Percentiles rank a stretch among this genome's conserved stretches.
Conservation (phyloP, 768 basidiomycete species). For the Mycena indigotica region DNA sequence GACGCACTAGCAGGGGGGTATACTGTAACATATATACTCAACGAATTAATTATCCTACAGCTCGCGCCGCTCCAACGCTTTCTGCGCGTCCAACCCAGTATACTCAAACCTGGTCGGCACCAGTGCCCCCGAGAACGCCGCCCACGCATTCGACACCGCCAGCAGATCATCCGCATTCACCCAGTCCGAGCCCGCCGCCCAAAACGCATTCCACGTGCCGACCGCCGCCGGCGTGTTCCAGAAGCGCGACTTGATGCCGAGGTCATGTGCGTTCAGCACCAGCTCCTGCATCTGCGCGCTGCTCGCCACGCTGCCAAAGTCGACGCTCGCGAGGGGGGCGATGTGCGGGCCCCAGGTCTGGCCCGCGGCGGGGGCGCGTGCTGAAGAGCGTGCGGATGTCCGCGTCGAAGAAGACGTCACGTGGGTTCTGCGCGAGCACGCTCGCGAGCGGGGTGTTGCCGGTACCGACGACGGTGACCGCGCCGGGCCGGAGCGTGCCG, state of each 20-base stretch:
- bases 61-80: no score
- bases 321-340: slow-evolving; percentile 29
- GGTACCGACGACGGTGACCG: slow-evolving; percentile 28
- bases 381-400: slow-evolving; percentile 23
- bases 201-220: slow-evolving; percentile 25
- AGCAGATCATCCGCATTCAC: slow-evolving; percentile 31
- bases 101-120: not conserved
- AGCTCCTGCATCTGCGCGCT: slow-evolving; percentile 26
- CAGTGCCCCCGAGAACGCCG: not conserved
- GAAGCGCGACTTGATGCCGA: slow-evolving; percentile 26
- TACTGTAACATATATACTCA: no score
- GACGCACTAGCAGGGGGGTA: no score
- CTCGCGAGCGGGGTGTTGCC: slow-evolving; percentile 30
- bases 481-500: slow-evolving; percentile 20
- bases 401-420: slow-evolving; percentile 31
- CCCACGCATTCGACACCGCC: slow-evolving; percentile 22
- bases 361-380: slow-evolving; percentile 13
- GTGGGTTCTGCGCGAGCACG: slow-evolving; percentile 22
- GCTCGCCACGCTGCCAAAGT: slow-evolving; percentile 21
- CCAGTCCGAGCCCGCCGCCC: slow-evolving; percentile 27
- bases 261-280: slow-evolving; percentile 23
- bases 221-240: slow-evolving; percentile 27
- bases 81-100: not conserved
- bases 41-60: no score
- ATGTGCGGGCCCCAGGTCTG: slow-evolving; percentile 22